phyloP scores from a whole-genome alignment of 2,329 filamentous ascomycete species.

The Ilyonectria sp. region DNA sequence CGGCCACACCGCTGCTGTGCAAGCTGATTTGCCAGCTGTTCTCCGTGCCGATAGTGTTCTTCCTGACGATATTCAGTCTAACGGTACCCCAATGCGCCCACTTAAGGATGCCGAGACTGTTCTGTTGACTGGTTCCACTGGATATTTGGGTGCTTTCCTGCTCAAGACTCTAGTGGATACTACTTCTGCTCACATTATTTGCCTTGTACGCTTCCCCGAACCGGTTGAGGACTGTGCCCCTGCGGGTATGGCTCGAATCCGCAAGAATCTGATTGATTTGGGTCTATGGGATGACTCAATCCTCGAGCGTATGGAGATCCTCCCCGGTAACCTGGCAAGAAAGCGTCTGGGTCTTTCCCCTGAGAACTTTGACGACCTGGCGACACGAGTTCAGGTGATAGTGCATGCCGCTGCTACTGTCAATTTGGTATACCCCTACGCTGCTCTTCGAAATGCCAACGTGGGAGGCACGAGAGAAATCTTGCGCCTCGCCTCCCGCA shows the following conservation, averaged over 20 bases:
- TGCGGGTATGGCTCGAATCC: constrained; percentile 79
- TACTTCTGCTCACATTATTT: constrained; percentile 79
- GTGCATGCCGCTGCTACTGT: constrained; percentile 85
- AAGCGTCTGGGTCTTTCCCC: constrained; percentile 78
- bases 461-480: constrained; percentile 85
- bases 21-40: constrained; percentile 81
- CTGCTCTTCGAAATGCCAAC: constrained; percentile 80
- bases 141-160: constrained; percentile 83
- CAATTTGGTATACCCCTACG: constrained; percentile 87
- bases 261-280: constrained; percentile 83
- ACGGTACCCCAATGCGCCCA: constrained; percentile 67
- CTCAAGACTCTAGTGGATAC: constrained; percentile 77
- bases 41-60: constrained; percentile 77
- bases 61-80: constrained; percentile 77
- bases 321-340: constrained; percentile 80
- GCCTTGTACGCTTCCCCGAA: constrained; percentile 81
- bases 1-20: constrained; percentile 80
- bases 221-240: constrained; percentile 75
- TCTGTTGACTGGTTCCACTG: constrained; percentile 82
- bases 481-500: constrained; percentile 77
- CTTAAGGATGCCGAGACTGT: constrained; percentile 78
- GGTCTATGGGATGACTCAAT: constrained; percentile 84
- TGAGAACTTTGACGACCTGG: constrained; percentile 76
- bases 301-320: constrained; percentile 82
- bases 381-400: constrained; percentile 78